A percentile compares a stretch with the other conserved stretches of the same genome.
These are phyloP conservation scores for Rhizopus stolonifer DNA, from an alignment of 371 early-diverging fungal species.

Conservation along the genomic window DNA sequence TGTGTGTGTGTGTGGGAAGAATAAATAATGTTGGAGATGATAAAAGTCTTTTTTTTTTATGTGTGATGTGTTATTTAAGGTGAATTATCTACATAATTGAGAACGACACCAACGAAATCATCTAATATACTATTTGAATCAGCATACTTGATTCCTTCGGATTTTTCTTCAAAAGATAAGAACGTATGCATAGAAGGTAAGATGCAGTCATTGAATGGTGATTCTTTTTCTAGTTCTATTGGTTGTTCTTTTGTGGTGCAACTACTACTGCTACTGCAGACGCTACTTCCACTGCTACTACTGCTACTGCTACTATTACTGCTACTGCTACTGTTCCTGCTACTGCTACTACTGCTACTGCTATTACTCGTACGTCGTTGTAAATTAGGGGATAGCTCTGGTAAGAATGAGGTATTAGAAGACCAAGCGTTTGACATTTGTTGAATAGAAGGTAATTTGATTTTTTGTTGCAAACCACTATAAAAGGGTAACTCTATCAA, in stretches of 20 bases:
- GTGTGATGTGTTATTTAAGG: no score
- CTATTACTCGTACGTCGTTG: conserved; percentile 43
- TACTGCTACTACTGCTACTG: conserved; percentile 34
- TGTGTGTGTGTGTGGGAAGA: no score
- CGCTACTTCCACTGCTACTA: conserved; percentile 22
- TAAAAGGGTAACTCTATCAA: conserved; percentile 41
- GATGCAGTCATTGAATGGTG: conserved; percentile 15
- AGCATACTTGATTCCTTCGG: conserved; percentile 28
- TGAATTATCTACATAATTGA: conserved; percentile 29
- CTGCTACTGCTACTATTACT: conserved; percentile 43
- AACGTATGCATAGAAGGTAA: conserved; percentile 31
- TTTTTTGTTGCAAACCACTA: conserved; percentile 45
- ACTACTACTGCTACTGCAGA: conserved; percentile 6
- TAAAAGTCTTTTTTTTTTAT: no score
- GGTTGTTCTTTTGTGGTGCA: background rate
- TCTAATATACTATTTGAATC: conserved; percentile 29
- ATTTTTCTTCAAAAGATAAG: conserved; percentile 23
- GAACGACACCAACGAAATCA: conserved; percentile 35
- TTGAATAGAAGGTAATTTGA: conserved; percentile 41
- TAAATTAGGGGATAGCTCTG: conserved; percentile 36
- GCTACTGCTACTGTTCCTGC: conserved; percentile 14
- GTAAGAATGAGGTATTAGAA: conserved; percentile 30
- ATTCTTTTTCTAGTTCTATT: background rate
- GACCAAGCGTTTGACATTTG: conserved; percentile 1
- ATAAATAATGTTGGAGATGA: no score